Evolutionary conservation across 768 basidiomycete genomes (phyloP), one percentile per base, ranked within the genome.

Genomic region (Lactifluus pinguis): DNA sequence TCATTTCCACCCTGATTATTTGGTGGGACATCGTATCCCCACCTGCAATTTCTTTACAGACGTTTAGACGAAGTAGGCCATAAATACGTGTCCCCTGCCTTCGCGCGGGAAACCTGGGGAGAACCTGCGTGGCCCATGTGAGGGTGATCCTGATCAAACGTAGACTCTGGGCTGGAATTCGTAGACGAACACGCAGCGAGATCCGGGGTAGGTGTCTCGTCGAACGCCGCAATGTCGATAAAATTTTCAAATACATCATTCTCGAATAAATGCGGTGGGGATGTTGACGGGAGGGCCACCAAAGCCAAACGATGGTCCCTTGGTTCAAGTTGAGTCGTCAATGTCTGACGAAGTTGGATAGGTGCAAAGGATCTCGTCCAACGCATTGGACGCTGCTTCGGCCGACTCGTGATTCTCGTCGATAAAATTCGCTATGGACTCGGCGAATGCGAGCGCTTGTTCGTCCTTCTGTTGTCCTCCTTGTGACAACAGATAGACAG

Each of bases 81-180:
- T n/a, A n/a, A n/a, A n/a, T 58, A 56, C 3, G 48, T 82, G 11
- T 73, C 70, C 47, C 74, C 74, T 14, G 54, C 38, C 21, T 85
- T 83, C 59, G 86, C 84, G 41, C 72, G 74, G 83, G 41, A 71
- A 32, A 65, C 72, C 68, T 49, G 61, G 66, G 61, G 71, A 48
- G 69, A 82, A 56, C 77, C 77, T 38, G 71, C 63, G 30, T 57
- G 58, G 48, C 75, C 75, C 55, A 77, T 68, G 25, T 45, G 77
- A 71, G 60, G 76, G 70, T 64, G 76, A 76, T 54, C 81, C 34
- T 79, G 75, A 66, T 87, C 87, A 9, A 84, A 80, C 38, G 79
- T 82, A 14, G 87, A 89, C 67, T 86, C 85, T 2, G 89, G 89
- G 69, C 87, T 89, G 11, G 82, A 83, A 65, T 89, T 87, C 19